Percentiles rank a stretch among this genome's conserved stretches.
Conservation (phyloP, 306 rosid genomes). For the Inga oerstediana region DNA sequence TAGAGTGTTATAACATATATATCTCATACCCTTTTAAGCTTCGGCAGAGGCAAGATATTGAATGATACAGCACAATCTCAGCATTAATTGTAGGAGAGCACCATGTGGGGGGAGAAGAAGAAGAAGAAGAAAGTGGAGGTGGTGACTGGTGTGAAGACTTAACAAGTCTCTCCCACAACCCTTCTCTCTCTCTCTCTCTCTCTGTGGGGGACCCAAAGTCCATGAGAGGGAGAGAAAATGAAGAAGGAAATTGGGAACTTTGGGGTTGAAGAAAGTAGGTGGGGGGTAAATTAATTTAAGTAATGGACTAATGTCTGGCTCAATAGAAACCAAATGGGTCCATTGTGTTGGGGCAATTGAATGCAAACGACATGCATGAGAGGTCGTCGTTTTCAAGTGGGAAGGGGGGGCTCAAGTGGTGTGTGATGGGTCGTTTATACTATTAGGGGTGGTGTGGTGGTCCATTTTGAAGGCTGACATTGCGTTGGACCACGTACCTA, state of each 20-base stretch:
- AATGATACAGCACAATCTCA: not conserved
- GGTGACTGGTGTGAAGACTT: conserved; percentile 7
- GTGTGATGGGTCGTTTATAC: conserved; percentile 34
- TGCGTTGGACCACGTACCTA: conserved; percentile 38
- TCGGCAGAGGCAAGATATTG: not conserved
- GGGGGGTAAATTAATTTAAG: conserved; percentile 25
- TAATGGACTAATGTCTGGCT: conserved; percentile 28
- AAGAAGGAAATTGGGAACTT: not conserved
- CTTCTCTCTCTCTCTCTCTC: not conserved
- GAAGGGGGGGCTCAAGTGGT: conserved; percentile 26
- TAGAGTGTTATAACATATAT: not conserved
- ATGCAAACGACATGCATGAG: conserved; percentile 31
- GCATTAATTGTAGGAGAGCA: conserved; percentile 9
- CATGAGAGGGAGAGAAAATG: not conserved
- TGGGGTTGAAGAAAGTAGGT: conserved; percentile 24
- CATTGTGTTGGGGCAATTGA: conserved; percentile 42
- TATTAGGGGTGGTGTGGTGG: conserved; percentile 18
- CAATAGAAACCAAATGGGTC: conserved; percentile 30
- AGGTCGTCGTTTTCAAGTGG: conserved; percentile 32
- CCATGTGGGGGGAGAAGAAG: conserved; percentile 5
- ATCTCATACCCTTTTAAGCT: not conserved
- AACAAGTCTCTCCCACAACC: not conserved
- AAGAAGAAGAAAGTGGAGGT: not conserved
- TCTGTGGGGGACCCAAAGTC: conserved; percentile 21
- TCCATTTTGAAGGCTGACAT: conserved; percentile 35